phyloP scores from a whole-genome alignment of 768 basidiomycete species.

The Dioszegia crocea region DNA sequence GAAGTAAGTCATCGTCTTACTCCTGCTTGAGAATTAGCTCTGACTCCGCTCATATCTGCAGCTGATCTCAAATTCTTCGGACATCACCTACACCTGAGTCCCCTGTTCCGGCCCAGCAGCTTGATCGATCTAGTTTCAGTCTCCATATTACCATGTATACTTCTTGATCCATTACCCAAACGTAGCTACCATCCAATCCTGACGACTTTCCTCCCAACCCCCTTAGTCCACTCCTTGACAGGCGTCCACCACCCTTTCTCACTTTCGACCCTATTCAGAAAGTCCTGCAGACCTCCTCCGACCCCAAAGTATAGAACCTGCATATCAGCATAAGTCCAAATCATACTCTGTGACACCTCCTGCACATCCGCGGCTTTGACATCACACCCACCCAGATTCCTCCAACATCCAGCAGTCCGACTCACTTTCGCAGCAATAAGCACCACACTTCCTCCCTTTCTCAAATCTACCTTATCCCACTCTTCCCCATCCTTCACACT shows the following conservation, averaged over 20 bases:
- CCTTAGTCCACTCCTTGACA: conserved; percentile 63
- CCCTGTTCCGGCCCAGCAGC: too few species aligned
- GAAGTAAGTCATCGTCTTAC: too few species aligned
- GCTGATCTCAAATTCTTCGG: too few species aligned
- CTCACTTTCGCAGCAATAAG: conserved; percentile 76
- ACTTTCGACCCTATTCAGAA: conserved; percentile 58
- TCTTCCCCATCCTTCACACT: neutral
- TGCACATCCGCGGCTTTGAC: neutral
- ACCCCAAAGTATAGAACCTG: conserved; percentile 84
- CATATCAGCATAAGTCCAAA: conserved; percentile 12
- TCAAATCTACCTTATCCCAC: conserved; percentile 3
- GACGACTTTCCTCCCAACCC: conserved; percentile 73
- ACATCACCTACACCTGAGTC: too few species aligned
- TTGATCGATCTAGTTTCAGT: too few species aligned
- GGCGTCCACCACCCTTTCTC: conserved; percentile 56
- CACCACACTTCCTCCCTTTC: conserved; percentile 18
- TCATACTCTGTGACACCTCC: too few species aligned
- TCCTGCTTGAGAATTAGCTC: too few species aligned
- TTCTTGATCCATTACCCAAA: too few species aligned
- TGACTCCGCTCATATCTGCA: too few species aligned
- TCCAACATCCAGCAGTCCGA: too few species aligned
- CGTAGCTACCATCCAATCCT: conserved; percentile 62
- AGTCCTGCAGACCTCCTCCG: conserved; percentile 78
- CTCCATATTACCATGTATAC: too few species aligned
- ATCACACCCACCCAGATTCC: too few species aligned